Percentiles rank a stretch among this genome's conserved stretches.
phyloP scores from a whole-genome alignment of 768 basidiomycete species.

The Boletus insuetus region DNA sequence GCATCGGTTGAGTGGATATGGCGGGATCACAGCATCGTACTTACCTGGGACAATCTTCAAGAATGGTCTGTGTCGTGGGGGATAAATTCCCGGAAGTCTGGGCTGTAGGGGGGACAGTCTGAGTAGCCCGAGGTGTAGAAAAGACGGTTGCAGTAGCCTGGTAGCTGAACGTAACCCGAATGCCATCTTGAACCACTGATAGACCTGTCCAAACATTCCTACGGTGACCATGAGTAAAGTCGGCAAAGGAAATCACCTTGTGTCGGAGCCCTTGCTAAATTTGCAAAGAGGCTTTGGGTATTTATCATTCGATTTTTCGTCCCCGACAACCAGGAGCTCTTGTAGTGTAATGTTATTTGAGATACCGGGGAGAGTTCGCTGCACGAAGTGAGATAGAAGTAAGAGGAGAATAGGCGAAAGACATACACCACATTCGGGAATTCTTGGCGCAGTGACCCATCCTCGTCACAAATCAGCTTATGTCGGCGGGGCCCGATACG shows the following conservation, averaged over 20 bases:
- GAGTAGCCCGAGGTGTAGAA: not conserved
- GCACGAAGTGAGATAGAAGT: not conserved
- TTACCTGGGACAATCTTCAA: not conserved
- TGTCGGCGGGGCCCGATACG: not conserved
- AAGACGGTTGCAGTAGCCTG: too few species aligned
- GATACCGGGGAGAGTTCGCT: not conserved
- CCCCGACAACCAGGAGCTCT: not conserved
- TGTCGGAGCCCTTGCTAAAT: not conserved
- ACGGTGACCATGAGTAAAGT: too few species aligned
- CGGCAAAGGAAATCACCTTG: not conserved
- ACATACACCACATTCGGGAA: not conserved
- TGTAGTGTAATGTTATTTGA: not conserved
- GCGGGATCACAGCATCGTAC: not conserved
- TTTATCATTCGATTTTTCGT: not conserved
- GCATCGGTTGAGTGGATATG: not conserved
- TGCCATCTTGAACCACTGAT: not conserved
- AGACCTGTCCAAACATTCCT: not conserved
- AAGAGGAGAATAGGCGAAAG: not conserved
- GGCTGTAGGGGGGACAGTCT: not conserved
- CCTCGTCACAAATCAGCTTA: not conserved
- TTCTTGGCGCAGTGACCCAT: not conserved
- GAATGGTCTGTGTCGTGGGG: not conserved
- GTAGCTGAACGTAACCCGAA: not conserved
- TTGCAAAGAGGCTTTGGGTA: not conserved
- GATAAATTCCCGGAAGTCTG: not conserved